These are phyloP conservation scores for Camelina neglecta DNA, from an alignment of 345 rosid genomes.

Conservation along the genomic window DNA sequence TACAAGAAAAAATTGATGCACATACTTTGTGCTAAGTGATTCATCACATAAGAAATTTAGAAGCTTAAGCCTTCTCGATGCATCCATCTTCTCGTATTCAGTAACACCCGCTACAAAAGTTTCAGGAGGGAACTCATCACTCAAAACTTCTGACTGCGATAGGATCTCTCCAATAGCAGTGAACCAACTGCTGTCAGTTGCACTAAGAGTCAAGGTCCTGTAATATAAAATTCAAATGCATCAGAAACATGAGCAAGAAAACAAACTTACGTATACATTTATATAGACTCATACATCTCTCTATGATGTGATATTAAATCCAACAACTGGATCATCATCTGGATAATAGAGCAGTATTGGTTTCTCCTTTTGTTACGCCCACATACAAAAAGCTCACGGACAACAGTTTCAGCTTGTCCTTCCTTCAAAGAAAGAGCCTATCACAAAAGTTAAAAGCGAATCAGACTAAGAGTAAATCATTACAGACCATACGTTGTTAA, in stretches of 20 bases:
- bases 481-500: background rate
- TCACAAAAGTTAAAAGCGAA: conserved; percentile 16
- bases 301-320: conserved; percentile 55
- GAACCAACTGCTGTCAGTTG: conserved; percentile 60
- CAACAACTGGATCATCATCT: conserved; percentile 62
- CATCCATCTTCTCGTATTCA: conserved; percentile 44
- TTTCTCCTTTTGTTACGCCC: conserved; percentile 55
- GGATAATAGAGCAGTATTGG: conserved; percentile 53
- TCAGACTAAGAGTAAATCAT: background rate
- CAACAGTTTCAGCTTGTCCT: conserved; percentile 66
- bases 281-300: conserved; percentile 52
- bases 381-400: conserved; percentile 55
- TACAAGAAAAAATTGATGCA: conserved; percentile 23
- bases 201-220: conserved; percentile 45
- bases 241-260: background rate
- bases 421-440: conserved; percentile 74
- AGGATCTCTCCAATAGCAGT: conserved; percentile 51
- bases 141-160: conserved; percentile 42
- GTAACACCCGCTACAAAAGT: conserved; percentile 45
- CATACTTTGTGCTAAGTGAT: conserved; percentile 51
- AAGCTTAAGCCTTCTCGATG: conserved; percentile 49
- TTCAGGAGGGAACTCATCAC: conserved; percentile 33
- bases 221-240: background rate
- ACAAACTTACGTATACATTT: no score
- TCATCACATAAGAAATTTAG: conserved; percentile 61